Conservation (phyloP, 106 monocot genomes). For the Vanilla planifolia region DNA sequence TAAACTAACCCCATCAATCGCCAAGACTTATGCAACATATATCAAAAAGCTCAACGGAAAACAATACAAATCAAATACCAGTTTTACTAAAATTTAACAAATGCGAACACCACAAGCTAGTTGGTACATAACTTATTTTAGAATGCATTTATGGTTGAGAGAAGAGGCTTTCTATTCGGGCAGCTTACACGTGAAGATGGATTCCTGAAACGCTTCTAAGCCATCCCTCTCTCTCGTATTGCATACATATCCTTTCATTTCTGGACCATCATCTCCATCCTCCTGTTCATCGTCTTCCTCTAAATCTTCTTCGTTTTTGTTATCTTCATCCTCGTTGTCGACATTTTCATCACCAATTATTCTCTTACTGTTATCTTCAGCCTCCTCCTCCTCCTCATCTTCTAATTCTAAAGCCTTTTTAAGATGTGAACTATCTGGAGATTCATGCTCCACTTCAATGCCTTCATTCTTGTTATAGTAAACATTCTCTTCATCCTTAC, state of each 20-base stretch:
- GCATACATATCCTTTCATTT: conserved; percentile 2
- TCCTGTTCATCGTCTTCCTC: background rate
- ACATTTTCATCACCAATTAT: background rate
- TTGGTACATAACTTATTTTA: too few species aligned
- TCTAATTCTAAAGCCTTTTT: too few species aligned
- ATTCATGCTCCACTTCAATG: too few species aligned
- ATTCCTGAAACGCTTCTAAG: conserved; percentile 5
- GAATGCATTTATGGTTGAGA: background rate
- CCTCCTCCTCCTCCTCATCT: too few species aligned
- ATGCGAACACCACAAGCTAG: too few species aligned
- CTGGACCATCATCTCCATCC: background rate
- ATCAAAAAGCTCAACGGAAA: too few species aligned
- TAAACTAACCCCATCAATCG: too few species aligned
- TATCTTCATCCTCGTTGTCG: background rate
- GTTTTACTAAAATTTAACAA: too few species aligned
- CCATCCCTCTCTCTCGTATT: conserved; percentile 5
- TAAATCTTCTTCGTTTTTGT: background rate
- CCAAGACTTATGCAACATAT: too few species aligned
- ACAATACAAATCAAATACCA: too few species aligned
- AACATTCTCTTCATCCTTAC: background rate
- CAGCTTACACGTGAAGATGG: conserved; percentile 6
- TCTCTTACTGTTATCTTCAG: background rate
- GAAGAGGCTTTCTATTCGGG: background rate
- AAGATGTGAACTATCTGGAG: too few species aligned
- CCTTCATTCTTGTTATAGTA: background rate